Conservation (phyloP, 1,284 basidiomycete genomes). For the Trametes versicolor region DNA sequence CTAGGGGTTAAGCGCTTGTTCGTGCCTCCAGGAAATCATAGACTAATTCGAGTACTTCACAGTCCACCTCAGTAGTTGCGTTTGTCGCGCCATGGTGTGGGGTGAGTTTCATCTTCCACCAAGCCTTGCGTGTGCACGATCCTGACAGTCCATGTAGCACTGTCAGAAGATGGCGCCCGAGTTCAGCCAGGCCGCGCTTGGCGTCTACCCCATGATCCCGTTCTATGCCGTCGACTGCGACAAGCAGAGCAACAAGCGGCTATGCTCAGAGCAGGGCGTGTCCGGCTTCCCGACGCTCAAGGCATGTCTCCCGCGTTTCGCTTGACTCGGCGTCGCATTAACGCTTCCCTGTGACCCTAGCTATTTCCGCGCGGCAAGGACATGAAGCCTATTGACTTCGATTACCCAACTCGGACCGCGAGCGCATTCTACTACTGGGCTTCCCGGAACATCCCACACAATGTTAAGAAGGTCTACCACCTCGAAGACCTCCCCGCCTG, state of each 20-base stretch:
- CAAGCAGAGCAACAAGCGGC: slow-evolving; percentile 78
- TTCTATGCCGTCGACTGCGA: slow-evolving; percentile 95
- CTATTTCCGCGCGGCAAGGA: slow-evolving; percentile 81
- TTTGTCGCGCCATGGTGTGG: slow-evolving; percentile 93
- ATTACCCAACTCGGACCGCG: slow-evolving; percentile 76
- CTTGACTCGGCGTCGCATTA: slow-evolving; percentile 9
- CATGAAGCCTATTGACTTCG: slow-evolving; percentile 74
- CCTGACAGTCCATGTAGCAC: slow-evolving; percentile 59
- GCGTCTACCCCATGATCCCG: slow-evolving; percentile 85
- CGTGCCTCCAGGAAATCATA: not conserved
- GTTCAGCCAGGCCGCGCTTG: slow-evolving; percentile 83
- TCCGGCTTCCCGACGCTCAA: slow-evolving; percentile 96
- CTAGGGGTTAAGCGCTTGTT: not conserved
- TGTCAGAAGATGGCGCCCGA: slow-evolving; percentile 91
- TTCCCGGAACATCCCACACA: slow-evolving; percentile 75
- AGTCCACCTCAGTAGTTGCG: slow-evolving; percentile 84
- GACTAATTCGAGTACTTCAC: slow-evolving; percentile 16
- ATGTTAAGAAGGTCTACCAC: slow-evolving; percentile 71
- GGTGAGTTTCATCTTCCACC: slow-evolving; percentile 54
- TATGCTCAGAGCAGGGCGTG: slow-evolving; percentile 88
- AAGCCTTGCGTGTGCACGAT: not conserved
- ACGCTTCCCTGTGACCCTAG: slow-evolving; percentile 45
- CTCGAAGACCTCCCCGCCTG: slow-evolving; percentile 68
- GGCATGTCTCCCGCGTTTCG: slow-evolving; percentile 47
- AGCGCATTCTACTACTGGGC: slow-evolving; percentile 84